Conservation (phyloP, 139 green algal species). For the Medakamo hakoo region DNA sequence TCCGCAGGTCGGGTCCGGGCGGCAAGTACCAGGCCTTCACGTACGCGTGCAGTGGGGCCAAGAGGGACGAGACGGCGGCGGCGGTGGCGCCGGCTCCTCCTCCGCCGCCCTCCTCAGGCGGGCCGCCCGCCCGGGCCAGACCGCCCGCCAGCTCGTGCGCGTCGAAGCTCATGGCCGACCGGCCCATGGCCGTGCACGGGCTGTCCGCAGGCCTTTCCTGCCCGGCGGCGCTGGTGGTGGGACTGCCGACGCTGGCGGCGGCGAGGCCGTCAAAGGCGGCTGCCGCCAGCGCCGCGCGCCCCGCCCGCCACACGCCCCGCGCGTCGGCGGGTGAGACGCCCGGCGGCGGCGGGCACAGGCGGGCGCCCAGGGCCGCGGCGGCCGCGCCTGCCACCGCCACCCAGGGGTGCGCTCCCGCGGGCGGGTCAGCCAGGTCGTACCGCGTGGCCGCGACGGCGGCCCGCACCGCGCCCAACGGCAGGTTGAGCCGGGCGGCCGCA, state of each 20-base stretch:
- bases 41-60: not conserved
- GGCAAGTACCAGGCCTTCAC: slow-evolving; percentile 16
- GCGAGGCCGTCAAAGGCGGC: slow-evolving; percentile 13
- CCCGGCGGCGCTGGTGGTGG: not conserved
- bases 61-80: not conserved
- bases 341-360: slow-evolving; percentile 1
- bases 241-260: not conserved
- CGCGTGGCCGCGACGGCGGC: slow-evolving; percentile 10
- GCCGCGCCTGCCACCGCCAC: slow-evolving; percentile 1
- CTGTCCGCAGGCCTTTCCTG: too few relatives aligned
- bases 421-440: slow-evolving; percentile 17
- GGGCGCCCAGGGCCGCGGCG: slow-evolving; percentile 1
- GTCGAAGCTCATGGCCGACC: slow-evolving; percentile 18
- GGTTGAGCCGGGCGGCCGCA: slow-evolving; percentile 10
- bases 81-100: not conserved
- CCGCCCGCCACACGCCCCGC: slow-evolving; percentile 10
- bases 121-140: not conserved
- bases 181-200: slow-evolving; percentile 16
- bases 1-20: slow-evolving; percentile 12
- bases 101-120: not conserved
- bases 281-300: slow-evolving; percentile 7
- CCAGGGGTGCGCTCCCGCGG: slow-evolving; percentile 11
- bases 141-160: slow-evolving; percentile 8
- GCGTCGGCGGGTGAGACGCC: not conserved
- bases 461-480: slow-evolving; percentile 12